Evolutionary conservation across 495 filamentous ascomycete species (phyloP), one percentile per base, ranked within the genome.

Genomic region (Astrocystis sublimbata): DNA sequence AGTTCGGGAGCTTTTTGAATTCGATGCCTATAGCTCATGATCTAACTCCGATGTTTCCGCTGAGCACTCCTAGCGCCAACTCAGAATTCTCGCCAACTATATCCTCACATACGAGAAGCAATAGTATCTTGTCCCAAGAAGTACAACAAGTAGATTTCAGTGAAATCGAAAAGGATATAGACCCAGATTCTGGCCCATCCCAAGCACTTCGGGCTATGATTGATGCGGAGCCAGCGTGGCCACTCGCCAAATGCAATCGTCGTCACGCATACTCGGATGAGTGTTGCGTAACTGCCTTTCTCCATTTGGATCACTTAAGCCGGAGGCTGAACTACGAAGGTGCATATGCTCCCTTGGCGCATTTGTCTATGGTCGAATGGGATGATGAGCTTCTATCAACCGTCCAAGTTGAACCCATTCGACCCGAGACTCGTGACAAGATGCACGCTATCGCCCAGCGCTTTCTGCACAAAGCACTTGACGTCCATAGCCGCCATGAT

Each of bases 401-500:
- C 78, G 23, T 74, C 72, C 6, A n/a, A n/a, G 78, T 81, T 8
- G 78, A 80, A 23, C 76, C 79, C 8, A 69, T 87, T 30, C 19
- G 19, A n/a, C n/a, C 42, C 12, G 72, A 74, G 26, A 83, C 84
- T 35, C 78, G 85, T n/a, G 85, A 88, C 67, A 85, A 81, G 72
- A 79, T 88, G 54, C 78, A 87, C 15, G 85, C 83, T 41, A 86
- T 86, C 49, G 86, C 85, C 8, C 85, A 87, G 61, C 80, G 73
- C 62, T 88, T 86, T 68, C 75, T 88, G 8, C 82, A 86, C 71
- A 87, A 84, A 57, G 85, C 85, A 4, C 77, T 88, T 28, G 82
- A 86, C 9, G 85, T 82, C 53, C 85, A 87, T 10, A 35, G 35
- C 12, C 9, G 30, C 23, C 49, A 35, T 35, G 8, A 9, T 35